phyloP scores from a whole-genome alignment of 768 basidiomycete genomes.

The Tulasnella sp. region DNA sequence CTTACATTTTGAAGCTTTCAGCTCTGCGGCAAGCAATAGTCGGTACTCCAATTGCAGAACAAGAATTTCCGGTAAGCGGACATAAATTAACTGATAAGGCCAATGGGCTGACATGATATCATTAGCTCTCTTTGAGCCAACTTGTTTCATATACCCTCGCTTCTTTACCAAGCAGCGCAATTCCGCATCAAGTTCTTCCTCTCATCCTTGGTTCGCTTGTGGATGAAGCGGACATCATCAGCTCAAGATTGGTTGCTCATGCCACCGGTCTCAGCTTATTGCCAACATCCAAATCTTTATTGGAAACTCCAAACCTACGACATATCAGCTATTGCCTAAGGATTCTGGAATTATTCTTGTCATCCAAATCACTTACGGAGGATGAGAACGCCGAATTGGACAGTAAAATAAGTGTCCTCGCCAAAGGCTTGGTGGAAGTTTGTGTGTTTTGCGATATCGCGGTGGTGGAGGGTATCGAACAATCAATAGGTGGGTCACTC shows the following conservation, averaged over 20 bases:
- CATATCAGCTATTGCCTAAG: constrained; percentile 30
- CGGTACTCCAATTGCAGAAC: constrained; percentile 27
- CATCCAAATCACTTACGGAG: neutral
- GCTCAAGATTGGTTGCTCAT: constrained; percentile 30
- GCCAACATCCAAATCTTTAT: constrained; percentile 22
- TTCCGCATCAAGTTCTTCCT: too few relatives aligned
- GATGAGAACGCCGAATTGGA: constrained; percentile 6
- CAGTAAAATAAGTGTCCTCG: constrained; percentile 8
- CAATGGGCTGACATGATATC: too few relatives aligned
- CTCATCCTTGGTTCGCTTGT: too few relatives aligned
- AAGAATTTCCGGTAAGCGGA: too few relatives aligned
- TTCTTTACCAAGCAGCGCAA: too few relatives aligned
- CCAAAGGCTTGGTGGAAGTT: constrained; percentile 28
- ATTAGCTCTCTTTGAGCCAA: too few relatives aligned
- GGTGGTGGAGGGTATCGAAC: constrained; percentile 21
- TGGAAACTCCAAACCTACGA: constrained; percentile 29
- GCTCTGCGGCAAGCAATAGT: constrained; percentile 25
- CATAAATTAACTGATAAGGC: too few relatives aligned
- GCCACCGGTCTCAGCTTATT: constrained; percentile 31
- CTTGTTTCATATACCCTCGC: too few relatives aligned
- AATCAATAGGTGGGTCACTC: constrained; percentile 20
- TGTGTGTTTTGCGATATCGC: constrained; percentile 38
- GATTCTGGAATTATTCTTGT: constrained; percentile 10
- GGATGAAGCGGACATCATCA: constrained; percentile 31
- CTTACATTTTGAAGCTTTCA: constrained; percentile 16